Conservation (phyloP, 129 eudicot genomes). For the Cynara cardunculus region DNA sequence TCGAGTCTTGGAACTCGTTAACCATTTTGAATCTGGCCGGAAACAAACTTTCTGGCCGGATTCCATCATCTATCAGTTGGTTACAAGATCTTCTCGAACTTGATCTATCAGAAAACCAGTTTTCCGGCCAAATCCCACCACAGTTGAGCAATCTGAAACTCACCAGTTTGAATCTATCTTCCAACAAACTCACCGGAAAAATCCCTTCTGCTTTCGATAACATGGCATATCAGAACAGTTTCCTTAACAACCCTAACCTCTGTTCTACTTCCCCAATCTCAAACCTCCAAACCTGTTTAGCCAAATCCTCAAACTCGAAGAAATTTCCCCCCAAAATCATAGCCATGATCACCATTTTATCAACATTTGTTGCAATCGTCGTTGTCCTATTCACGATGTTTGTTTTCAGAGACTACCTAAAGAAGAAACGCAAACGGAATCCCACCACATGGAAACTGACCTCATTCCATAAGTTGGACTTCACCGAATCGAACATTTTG, state of each 20-base stretch:
- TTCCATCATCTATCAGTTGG: slow-evolving; percentile 51
- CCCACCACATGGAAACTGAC: slow-evolving; percentile 60
- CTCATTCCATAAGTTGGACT: slow-evolving; percentile 65
- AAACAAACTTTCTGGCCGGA: slow-evolving; percentile 68
- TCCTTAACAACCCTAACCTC: slow-evolving; percentile 64
- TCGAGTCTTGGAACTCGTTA: slow-evolving; percentile 65
- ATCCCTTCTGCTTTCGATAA: slow-evolving; percentile 63
- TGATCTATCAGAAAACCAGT: slow-evolving; percentile 67
- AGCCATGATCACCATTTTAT: slow-evolving; percentile 47
- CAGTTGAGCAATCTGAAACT: slow-evolving; percentile 49
- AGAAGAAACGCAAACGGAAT: slow-evolving; percentile 45
- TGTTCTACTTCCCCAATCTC: slow-evolving; percentile 44
- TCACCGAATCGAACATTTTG: slow-evolving; percentile 54
- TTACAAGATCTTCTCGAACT: slow-evolving; percentile 69
- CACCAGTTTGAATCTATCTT: slow-evolving; percentile 67
- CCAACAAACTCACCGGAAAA: slow-evolving; percentile 58
- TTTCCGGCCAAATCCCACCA: slow-evolving; percentile 74
- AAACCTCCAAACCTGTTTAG: slow-evolving; percentile 42
- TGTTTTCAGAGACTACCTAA: slow-evolving; percentile 40
- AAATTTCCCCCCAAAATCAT: slow-evolving; percentile 48
- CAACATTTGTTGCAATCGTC: slow-evolving; percentile 36
- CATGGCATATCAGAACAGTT: slow-evolving; percentile 68
- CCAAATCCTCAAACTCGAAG: slow-evolving; percentile 26
- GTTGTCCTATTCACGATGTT: slow-evolving; percentile 31
- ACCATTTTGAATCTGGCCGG: slow-evolving; percentile 57